Percentiles rank a stretch among this genome's conserved stretches.
Conservation (phyloP, 495 filamentous ascomycete species). For the Tuber brumale region DNA sequence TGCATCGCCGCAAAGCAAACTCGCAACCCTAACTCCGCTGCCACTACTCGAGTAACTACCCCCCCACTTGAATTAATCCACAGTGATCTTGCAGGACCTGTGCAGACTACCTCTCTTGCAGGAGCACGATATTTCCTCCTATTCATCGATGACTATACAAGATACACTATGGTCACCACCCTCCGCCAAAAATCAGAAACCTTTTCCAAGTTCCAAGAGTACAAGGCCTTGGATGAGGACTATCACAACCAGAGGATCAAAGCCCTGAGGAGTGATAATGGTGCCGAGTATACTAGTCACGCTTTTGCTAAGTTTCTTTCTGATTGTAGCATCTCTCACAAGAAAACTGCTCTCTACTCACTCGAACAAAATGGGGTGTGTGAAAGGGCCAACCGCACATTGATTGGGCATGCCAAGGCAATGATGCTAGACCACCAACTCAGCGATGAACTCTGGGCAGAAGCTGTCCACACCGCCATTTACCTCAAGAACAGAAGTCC, state of each 20-base stretch:
- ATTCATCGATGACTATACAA: neutral
- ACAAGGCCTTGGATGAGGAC: neutral
- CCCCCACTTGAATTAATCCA: no score
- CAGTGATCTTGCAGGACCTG: no score
- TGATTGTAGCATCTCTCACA: neutral
- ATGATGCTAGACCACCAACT: neutral
- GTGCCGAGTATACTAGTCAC: neutral
- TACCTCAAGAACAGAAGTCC: neutral
- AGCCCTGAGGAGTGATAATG: neutral
- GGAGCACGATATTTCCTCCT: neutral
- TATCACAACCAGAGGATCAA: neutral
- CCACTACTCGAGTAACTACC: no score
- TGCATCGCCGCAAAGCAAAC: no score
- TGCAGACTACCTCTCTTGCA: no score
- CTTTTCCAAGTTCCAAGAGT: neutral
- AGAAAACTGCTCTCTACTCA: neutral
- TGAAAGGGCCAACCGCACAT: neutral
- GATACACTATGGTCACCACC: neutral
- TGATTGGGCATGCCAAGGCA: neutral
- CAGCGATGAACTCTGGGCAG: neutral
- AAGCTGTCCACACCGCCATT: neutral
- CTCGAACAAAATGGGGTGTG: neutral
- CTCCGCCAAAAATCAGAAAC: fast-evolving
- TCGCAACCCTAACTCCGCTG: no score
- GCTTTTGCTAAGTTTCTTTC: neutral